Evolutionary conservation across 495 filamentous ascomycete genomes (phyloP), one percentile per base, ranked within the genome.

Genomic region (Penicillium crystallinum): DNA sequence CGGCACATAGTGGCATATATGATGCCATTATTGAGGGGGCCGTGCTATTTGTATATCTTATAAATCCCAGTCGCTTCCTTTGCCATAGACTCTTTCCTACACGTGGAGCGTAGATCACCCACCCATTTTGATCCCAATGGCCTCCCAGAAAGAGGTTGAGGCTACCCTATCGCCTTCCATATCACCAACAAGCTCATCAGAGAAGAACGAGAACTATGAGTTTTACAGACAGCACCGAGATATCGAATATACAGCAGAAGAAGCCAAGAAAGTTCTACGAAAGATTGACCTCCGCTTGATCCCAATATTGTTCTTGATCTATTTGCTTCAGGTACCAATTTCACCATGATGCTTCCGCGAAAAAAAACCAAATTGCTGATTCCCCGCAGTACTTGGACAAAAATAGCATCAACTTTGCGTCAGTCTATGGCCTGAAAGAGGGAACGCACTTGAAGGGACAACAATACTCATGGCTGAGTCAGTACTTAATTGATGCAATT

Each of bases 321-420:
- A 83, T 49, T 63, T 82, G 46, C 47, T 71, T 23, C 64, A 71
- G 55, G 62, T 69, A 41, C 21, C 49, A 6, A 17, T 47, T 2
- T 14, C 27, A 9, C n/a, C 23, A 27, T 27, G 2, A 7, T 22
- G 2, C 36, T 21, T n/a, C 6, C 6, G 43, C 33, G 3, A 22
- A 6, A 11, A 12, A 17, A 40, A 17, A 33, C 4, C 31, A 19
- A 15, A 14, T 15, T 40, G 15, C 52, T 63, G 12, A 58, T 19
- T 8, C 3, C 22, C 57, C 75, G 3, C 74, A 82, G 62, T 85
- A 81, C 48, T 64, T 83, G 6, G 81, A 85, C 53, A 85, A 85
- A 61, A 77, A 77, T 30, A 77, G 72, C 22, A 74, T 84, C 60
- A 82, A 80, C 52, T 85, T 78, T 52, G 77, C 82, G 2, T 78